These are phyloP conservation scores for Phytophthora citricola DNA, from an alignment of 352 stramenopile species.

Conservation along the genomic window DNA sequence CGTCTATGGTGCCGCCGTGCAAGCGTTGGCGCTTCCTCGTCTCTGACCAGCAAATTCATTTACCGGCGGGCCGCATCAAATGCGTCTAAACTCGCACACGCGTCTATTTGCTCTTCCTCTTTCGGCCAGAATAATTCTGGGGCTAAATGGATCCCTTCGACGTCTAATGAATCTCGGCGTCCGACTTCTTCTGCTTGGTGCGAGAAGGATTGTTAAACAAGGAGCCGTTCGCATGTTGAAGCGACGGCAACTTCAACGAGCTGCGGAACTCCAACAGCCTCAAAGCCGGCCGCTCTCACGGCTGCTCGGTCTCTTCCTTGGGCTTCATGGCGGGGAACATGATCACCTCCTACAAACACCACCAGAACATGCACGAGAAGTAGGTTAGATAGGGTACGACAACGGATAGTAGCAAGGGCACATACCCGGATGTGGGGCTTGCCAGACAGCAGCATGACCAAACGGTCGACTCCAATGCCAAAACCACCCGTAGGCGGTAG, in stretches of 20 bases:
- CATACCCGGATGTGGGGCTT: slow-evolving; percentile 97
- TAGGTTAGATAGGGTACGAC: slow-evolving; percentile 1
- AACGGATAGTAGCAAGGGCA: background rate
- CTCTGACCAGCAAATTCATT: slow-evolving; percentile 5
- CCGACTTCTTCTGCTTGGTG: slow-evolving; percentile 28
- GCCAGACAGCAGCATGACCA: slow-evolving; percentile 99
- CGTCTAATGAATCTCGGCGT: slow-evolving; percentile 5
- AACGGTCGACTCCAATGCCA: slow-evolving; percentile 97
- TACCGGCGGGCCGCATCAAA: background rate
- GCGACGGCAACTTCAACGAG: slow-evolving; percentile 32
- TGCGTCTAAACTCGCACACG: slow-evolving; percentile 7
- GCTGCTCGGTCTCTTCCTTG: slow-evolving; percentile 33
- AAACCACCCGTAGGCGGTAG: slow-evolving; percentile 97
- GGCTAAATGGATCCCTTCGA: background rate
- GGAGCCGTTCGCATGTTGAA: slow-evolving; percentile 25
- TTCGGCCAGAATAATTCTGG: background rate
- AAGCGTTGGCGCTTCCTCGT: slow-evolving; percentile 17
- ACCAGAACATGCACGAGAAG: slow-evolving; percentile 1
- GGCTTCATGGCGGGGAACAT: slow-evolving; percentile 99
- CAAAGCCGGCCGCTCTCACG: slow-evolving; percentile 5
- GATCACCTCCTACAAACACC: slow-evolving; percentile 95
- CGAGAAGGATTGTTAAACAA: slow-evolving; percentile 17
- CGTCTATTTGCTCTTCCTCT: slow-evolving; percentile 8
- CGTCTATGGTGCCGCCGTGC: slow-evolving; percentile 23
- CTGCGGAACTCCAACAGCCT: background rate